Percentiles rank a stretch among this genome's conserved stretches.
Evolutionary conservation across 805 yeast species (phyloP).

Genomic region (Candida verbasci): DNA sequence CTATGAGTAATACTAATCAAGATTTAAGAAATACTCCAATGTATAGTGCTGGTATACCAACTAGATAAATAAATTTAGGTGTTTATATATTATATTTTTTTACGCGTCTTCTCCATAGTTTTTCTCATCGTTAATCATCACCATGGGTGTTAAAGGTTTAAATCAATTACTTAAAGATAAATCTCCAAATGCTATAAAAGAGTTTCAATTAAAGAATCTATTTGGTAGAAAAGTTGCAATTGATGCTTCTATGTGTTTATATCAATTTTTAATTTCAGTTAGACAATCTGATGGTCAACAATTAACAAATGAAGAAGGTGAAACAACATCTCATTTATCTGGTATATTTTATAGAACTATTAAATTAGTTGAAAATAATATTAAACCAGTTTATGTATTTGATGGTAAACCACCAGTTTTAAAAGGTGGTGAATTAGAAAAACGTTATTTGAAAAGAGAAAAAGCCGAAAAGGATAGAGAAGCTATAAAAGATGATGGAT

Average conservation of each 20-base stretch:
- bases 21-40: slow-evolving; percentile 4
- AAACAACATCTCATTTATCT: slow-evolving; percentile 87
- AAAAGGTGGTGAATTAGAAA: slow-evolving; percentile 89
- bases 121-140: not conserved
- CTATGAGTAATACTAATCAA: not conserved
- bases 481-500: slow-evolving; percentile 73
- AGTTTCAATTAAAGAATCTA: slow-evolving; percentile 76
- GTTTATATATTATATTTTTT: not conserved
- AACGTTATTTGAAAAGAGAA: slow-evolving; percentile 74
- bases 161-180: slow-evolving; percentile 84
- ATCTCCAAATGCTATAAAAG: slow-evolving; percentile 77
- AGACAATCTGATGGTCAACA: slow-evolving; percentile 97
- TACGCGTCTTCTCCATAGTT: not conserved
- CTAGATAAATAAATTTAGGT: not conserved
- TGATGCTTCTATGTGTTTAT: slow-evolving; percentile 93
- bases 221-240: slow-evolving; percentile 97
- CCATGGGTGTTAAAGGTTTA: slow-evolving; percentile 51
- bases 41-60: slow-evolving; percentile 1
- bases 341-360: slow-evolving; percentile 95
- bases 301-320: slow-evolving; percentile 82
- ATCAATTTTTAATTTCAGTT: slow-evolving; percentile 93
- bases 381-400: slow-evolving; percentile 94
- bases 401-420: slow-evolving; percentile 97
- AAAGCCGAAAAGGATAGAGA: slow-evolving; percentile 76
- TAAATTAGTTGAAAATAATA: slow-evolving; percentile 84